phyloP scores from a whole-genome alignment of 371 early-diverging fungal species.

The Gilbertella persicaria region DNA sequence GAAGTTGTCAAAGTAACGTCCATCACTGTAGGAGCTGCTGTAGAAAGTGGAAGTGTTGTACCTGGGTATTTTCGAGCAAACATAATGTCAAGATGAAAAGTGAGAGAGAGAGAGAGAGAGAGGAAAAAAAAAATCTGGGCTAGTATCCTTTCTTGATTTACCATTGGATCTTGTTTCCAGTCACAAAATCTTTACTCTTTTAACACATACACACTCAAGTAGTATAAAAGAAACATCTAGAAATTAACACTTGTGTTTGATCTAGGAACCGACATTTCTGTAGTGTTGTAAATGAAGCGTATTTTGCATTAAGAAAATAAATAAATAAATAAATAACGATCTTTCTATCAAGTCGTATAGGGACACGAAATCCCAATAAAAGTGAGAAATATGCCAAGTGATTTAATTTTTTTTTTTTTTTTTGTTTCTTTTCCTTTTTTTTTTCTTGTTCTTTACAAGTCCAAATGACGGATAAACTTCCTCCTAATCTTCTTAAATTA shows the following conservation, averaged over 20 bases:
- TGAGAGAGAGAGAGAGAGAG: background rate
- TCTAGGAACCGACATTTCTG: too few relatives aligned
- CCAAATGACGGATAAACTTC: conserved; percentile 75
- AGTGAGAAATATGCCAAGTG: too few relatives aligned
- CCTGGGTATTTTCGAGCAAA: conserved; percentile 12
- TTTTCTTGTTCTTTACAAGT: background rate
- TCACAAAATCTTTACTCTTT: too few relatives aligned
- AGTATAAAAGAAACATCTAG: too few relatives aligned
- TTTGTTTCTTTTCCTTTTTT: conserved; percentile 1
- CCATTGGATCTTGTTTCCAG: background rate
- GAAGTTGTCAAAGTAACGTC: conserved; percentile 30
- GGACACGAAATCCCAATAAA: too few relatives aligned
- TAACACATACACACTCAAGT: too few relatives aligned
- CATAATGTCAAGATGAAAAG: background rate
- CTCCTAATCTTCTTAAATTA: conserved; percentile 83
- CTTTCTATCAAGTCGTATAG: too few relatives aligned
- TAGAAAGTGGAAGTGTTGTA: conserved; percentile 18
- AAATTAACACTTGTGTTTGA: too few relatives aligned
- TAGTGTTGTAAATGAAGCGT: too few relatives aligned
- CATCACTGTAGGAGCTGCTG: conserved; percentile 24
- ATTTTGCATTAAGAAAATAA: too few relatives aligned
- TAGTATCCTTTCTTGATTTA: background rate
- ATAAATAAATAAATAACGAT: too few relatives aligned
- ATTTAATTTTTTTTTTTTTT: background rate
- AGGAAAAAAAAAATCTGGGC: background rate